Percentiles rank a stretch among this genome's conserved stretches.
These are phyloP conservation scores for Phialemoniopsis sp. DNA, from an alignment of 2,329 filamentous ascomycete species.

Conservation along the genomic window DNA sequence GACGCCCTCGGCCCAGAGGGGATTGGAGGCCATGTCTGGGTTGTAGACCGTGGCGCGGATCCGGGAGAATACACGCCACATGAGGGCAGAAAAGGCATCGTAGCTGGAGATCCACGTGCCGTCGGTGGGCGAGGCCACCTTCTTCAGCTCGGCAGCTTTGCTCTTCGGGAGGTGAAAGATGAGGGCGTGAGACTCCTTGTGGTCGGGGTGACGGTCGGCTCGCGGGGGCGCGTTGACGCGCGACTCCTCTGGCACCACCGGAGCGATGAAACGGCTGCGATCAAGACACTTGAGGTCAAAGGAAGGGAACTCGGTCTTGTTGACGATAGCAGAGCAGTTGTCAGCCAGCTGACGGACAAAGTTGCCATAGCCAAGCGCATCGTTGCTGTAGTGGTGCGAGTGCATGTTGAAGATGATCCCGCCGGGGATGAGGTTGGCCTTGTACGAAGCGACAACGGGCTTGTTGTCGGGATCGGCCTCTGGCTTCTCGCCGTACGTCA, in stretches of 20 bases:
- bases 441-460: constrained; percentile 26
- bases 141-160: constrained; percentile 24
- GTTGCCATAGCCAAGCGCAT: constrained; percentile 31
- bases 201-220: too few species aligned
- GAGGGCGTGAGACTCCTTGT: constrained; percentile 9
- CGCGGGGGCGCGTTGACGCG: too few species aligned
- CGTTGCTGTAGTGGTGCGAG: constrained; percentile 33
- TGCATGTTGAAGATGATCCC: constrained; percentile 34
- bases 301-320: constrained; percentile 16
- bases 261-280: too few species aligned
- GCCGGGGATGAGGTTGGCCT: constrained; percentile 31
- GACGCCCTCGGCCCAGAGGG: constrained; percentile 28
- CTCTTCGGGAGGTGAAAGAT: constrained; percentile 25
- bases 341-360: constrained; percentile 32
- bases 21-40: constrained; percentile 13
- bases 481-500: constrained; percentile 15
- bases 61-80: constrained; percentile 28
- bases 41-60: constrained; percentile 24
- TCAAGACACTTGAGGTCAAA: constrained; percentile 7
- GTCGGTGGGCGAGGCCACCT: constrained; percentile 22
- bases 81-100: constrained; percentile 30
- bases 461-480: constrained; percentile 25
- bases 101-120: constrained; percentile 34
- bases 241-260: too few species aligned
- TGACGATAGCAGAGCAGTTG: constrained; percentile 26